These are phyloP conservation scores for Fonsecaea nubica DNA, from an alignment of 2,329 filamentous ascomycete genomes.

Conservation along the genomic window DNA sequence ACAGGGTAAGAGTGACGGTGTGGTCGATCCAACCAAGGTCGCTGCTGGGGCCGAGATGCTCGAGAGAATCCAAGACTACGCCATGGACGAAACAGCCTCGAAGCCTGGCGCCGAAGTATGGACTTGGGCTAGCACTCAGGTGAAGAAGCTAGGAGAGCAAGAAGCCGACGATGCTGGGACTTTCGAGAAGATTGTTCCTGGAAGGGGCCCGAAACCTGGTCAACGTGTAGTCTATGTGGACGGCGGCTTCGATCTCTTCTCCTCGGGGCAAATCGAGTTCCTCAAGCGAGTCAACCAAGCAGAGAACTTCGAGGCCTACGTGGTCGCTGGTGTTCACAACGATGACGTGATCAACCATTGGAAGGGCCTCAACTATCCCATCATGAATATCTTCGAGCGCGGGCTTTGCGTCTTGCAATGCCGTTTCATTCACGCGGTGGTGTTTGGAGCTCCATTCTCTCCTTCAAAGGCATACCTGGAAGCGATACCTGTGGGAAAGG, in stretches of 20 bases:
- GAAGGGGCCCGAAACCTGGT: conserved; percentile 72
- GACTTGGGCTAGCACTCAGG: conserved; percentile 68
- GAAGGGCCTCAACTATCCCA: conserved; percentile 98
- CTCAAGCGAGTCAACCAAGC: conserved; percentile 75
- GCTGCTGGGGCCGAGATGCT: conserved; percentile 71
- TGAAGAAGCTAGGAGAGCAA: conserved; percentile 47
- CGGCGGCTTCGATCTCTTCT: conserved; percentile 95
- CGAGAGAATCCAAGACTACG: conserved; percentile 81
- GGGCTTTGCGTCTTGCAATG: conserved; percentile 95
- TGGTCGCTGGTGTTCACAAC: conserved; percentile 93
- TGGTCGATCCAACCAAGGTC: conserved; percentile 70
- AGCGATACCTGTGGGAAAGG: conserved; percentile 73
- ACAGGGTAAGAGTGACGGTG: conserved; percentile 73
- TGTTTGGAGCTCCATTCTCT: conserved; percentile 89
- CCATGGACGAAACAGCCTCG: conserved; percentile 81
- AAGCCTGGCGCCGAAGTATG: conserved; percentile 82
- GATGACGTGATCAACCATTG: conserved; percentile 94
- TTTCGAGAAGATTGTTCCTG: conserved; percentile 73
- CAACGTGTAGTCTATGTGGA: conserved; percentile 94
- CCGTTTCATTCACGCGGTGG: conserved; percentile 86
- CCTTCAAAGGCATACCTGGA: conserved; percentile 80
- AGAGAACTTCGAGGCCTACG: conserved; percentile 71
- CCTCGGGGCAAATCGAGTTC: conserved; percentile 95
- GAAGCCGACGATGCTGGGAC: conserved; percentile 64
- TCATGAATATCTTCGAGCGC: conserved; percentile 99